Conservation (phyloP, 2,329 filamentous ascomycete species). For the Beauveria sp. region DNA sequence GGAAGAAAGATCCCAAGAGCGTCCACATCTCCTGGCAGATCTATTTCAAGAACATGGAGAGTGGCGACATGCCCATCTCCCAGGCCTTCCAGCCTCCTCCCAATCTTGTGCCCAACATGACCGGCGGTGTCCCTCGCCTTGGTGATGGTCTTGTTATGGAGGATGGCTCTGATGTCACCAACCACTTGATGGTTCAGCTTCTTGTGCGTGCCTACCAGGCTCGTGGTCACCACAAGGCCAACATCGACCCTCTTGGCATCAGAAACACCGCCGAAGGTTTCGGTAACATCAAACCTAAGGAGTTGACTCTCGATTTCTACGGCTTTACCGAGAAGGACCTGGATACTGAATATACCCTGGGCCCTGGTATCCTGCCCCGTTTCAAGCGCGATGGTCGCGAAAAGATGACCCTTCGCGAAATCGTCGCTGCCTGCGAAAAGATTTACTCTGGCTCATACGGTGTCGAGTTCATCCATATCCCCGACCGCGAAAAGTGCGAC, state of each 20-base stretch:
- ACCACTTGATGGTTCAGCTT: conserved; percentile 96
- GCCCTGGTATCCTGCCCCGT: conserved; percentile 87
- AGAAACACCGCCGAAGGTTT: conserved; percentile 68
- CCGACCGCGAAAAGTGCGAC: conserved; percentile 94
- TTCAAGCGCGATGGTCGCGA: conserved; percentile 84
- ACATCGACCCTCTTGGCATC: conserved; percentile 93
- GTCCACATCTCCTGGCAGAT: conserved; percentile 98
- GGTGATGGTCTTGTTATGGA: conserved; percentile 61
- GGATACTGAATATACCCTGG: conserved; percentile 83
- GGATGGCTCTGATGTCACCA: conserved; percentile 76
- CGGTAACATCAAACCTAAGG: conserved; percentile 81
- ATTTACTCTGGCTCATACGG: conserved; percentile 98
- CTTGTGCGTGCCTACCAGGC: conserved; percentile 96
- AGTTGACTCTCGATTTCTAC: conserved; percentile 89
- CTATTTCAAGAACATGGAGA: conserved; percentile 99
- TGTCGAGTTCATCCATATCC: conserved; percentile 98
- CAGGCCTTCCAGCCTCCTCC: conserved; percentile 95
- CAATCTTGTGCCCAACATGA: conserved; percentile 76
- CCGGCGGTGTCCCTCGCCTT: conserved; percentile 67
- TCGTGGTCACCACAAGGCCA: conserved; percentile 95
- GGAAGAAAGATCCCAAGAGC: conserved; percentile 87
- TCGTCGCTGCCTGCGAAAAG: conserved; percentile 85
- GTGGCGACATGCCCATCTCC: conserved; percentile 93
- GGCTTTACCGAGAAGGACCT: conserved; percentile 92
- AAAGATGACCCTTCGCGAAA: conserved; percentile 96